phyloP scores from a whole-genome alignment of 441 rosid species.

The Populus hybrid region DNA sequence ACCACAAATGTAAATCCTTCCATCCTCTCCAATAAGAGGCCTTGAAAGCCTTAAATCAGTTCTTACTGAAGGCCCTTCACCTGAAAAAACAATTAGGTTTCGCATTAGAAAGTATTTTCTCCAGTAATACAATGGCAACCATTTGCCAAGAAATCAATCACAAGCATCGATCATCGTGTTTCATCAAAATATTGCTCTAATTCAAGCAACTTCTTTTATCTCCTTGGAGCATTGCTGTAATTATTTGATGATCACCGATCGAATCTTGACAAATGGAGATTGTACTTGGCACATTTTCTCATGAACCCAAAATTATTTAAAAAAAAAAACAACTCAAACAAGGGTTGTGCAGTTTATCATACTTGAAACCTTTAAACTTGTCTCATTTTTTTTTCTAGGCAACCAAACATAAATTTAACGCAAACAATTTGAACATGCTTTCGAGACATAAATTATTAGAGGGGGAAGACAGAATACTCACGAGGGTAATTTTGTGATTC shows the following conservation, averaged over 20 bases:
- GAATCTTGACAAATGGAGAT: too few relatives aligned
- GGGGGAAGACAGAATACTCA: neutral
- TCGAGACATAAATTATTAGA: neutral
- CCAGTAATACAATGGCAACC: neutral
- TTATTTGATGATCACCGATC: too few relatives aligned
- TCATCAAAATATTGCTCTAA: neutral
- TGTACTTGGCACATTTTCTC: neutral
- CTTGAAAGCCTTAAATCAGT: conserved; percentile 48
- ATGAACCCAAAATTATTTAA: neutral
- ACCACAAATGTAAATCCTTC: conserved; percentile 67
- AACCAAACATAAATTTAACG: too few relatives aligned
- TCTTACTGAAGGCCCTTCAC: conserved; percentile 21
- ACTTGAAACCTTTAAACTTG: neutral
- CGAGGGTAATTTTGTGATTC: conserved; percentile 8
- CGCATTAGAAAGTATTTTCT: neutral
- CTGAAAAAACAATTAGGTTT: conserved; percentile 21
- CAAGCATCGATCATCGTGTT: neutral
- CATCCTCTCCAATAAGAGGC: conserved; percentile 58
- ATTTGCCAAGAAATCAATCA: neutral
- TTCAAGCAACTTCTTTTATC: too few relatives aligned
- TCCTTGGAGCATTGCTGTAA: neutral
- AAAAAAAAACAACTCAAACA: neutral
- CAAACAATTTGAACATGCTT: neutral
- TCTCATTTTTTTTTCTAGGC: neutral
- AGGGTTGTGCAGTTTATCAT: neutral